Evolutionary conservation across 2,329 filamentous ascomycete species (phyloP), one percentile per base, ranked within the genome.

Genomic region (Raffaelea albimanens): DNA sequence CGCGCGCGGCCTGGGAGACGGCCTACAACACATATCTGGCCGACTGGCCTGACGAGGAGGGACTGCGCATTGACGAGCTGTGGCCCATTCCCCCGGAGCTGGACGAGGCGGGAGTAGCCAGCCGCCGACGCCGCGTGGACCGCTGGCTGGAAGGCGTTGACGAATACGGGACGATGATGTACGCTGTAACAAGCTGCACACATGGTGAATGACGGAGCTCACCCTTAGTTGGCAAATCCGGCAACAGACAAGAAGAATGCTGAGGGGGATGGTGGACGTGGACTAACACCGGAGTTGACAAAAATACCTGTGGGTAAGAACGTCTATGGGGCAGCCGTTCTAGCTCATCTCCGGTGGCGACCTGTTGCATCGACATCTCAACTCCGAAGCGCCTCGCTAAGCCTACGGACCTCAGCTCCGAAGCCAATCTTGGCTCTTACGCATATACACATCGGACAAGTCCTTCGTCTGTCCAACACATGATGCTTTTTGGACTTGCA

Each of bases 131-230:
- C 1, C 49, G 54, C 11, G 63, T 75, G 1, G 70, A 74, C 23
- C 57, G 55, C 18, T 79, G 76, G 75, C 47, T 79, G 76, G 66
- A 72, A 45, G 56, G 59, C 16, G 58, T 74, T 1, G 75, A 79
- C 53, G 73, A 75, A 43, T 78, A 70, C 56, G 74, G 75, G 1
- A 74, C 66, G 19, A 72, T 75, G 69, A 44, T 78, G 1, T 77
- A 72, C 52, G 63, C 70, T 0, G 68, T 75, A 0, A 70, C 68
- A 0, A 66, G 63, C 40, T 68, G 63, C 43, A 74, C 69, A 1
- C 68, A 75, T 53, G 65, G 60, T 2, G 56, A 54, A n/a, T n/a
- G n/a, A n/a, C n/a, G n/a, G n/a, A n/a, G n/a, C n/a, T n/a, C n/a
- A n/a, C n/a, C n/a, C n/a, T n/a, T n/a, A n/a, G 2, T 65, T 7